These are phyloP conservation scores for Pelargonium australe DNA, from an alignment of 441 rosid genomes.

Conservation along the genomic window DNA sequence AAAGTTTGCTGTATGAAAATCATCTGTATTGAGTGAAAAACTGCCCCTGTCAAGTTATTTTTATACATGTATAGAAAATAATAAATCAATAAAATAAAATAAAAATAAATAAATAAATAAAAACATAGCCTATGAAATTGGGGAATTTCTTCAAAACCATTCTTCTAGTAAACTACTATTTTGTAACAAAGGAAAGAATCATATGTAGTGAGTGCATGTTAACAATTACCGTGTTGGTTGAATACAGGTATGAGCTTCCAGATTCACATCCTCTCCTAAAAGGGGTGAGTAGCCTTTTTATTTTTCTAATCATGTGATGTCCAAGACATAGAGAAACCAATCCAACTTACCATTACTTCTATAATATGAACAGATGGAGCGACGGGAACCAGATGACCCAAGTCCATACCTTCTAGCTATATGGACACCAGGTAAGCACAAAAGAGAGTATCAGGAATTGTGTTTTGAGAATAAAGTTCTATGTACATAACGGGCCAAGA, in stretches of 20 bases:
- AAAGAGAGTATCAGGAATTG: constrained; percentile 3
- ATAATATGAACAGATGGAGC: constrained; percentile 55
- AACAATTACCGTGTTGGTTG: constrained; percentile 1
- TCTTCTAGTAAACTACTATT: background rate
- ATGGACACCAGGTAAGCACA: constrained; percentile 87
- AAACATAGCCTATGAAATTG: constrained; percentile 1
- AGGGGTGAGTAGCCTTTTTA: constrained; percentile 44
- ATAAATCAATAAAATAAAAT: too few relatives aligned
- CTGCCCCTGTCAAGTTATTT: background rate
- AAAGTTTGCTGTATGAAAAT: background rate
- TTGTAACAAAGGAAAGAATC: constrained; percentile 4
- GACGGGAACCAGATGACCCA: constrained; percentile 83
- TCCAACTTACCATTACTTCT: constrained; percentile 15
- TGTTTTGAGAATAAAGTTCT: background rate
- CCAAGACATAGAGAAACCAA: constrained; percentile 20
- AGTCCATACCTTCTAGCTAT: constrained; percentile 92
- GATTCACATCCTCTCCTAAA: constrained; percentile 81
- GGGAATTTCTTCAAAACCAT: background rate
- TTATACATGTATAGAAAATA: too few relatives aligned
- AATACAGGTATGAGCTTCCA: constrained; percentile 82
- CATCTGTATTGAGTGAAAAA: background rate
- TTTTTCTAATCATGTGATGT: constrained; percentile 12
- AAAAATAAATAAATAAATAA: too few relatives aligned
- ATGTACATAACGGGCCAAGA: background rate
- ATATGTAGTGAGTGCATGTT: background rate